Evolutionary conservation across 768 basidiomycete species (phyloP).

Genomic region (Lactifluus hygrophoroides): DNA sequence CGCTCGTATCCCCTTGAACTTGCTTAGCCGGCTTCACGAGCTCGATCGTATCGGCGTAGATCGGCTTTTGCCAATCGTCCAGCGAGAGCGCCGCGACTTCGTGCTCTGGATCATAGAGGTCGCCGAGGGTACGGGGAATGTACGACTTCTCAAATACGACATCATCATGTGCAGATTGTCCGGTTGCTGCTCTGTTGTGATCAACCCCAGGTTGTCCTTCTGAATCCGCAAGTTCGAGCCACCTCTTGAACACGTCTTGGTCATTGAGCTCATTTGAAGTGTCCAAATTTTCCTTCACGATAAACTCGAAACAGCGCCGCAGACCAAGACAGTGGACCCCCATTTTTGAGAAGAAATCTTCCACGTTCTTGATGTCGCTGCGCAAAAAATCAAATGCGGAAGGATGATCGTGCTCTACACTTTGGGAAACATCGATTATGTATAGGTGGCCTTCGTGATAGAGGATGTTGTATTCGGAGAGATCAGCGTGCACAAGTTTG

Average conservation of each 20-base stretch:
- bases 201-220: conserved; percentile 16
- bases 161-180: conserved; percentile 58
- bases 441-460: conserved; percentile 75
- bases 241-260: conserved; percentile 32
- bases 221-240: conserved; percentile 37
- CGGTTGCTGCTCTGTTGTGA: conserved; percentile 13
- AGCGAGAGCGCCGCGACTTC: conserved; percentile 69
- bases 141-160: conserved; percentile 83
- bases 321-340: conserved; percentile 75
- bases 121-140: conserved; percentile 87
- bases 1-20: conserved; percentile 17
- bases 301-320: conserved; percentile 79
- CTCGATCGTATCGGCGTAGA: conserved; percentile 84
- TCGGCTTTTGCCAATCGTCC: conserved; percentile 65
- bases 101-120: conserved; percentile 91
- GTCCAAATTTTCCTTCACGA: conserved; percentile 51
- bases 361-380: conserved; percentile 83
- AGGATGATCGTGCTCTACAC: conserved; percentile 97
- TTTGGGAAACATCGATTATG: conserved; percentile 98
- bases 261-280: conserved; percentile 6
- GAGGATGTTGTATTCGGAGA: conserved; percentile 97
- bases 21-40: conserved; percentile 40
- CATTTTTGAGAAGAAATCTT: conserved; percentile 79
- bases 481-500: conserved; percentile 93
- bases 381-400: conserved; percentile 94